phyloP scores from a whole-genome alignment of 805 yeast genomes.

The Candida taoyuanica region DNA sequence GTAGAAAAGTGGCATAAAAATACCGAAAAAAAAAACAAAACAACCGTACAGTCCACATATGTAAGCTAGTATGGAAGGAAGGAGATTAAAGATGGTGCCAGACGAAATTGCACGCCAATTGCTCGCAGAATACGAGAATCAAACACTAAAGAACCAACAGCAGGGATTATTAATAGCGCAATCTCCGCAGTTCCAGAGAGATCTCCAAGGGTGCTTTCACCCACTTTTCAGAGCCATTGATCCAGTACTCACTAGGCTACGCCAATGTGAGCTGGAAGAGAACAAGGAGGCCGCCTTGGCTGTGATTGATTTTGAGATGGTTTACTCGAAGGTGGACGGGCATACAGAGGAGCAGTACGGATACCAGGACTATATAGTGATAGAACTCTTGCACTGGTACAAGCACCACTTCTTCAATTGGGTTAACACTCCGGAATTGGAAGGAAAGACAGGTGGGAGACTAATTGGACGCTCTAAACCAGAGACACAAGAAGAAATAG shows the following conservation, averaged over 20 bases:
- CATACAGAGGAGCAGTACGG: conserved; percentile 27
- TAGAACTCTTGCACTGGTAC: conserved; percentile 61
- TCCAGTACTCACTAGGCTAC: neutral
- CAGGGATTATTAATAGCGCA: too few relatives aligned
- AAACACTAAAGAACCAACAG: too few relatives aligned
- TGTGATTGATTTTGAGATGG: conserved; percentile 51
- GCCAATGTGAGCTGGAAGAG: conserved; percentile 7
- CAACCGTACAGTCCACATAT: too few relatives aligned
- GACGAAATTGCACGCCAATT: too few relatives aligned
- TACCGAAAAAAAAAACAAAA: too few relatives aligned
- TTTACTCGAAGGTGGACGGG: conserved; percentile 37
- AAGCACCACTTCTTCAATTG: conserved; percentile 77
- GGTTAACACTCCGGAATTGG: conserved; percentile 74
- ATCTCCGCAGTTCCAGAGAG: too few relatives aligned
- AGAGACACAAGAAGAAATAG: conserved; percentile 35
- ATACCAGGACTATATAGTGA: conserved; percentile 54
- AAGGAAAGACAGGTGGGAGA: conserved; percentile 39
- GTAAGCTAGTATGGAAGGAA: too few relatives aligned
- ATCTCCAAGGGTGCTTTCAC: too few relatives aligned
- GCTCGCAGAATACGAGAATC: too few relatives aligned
- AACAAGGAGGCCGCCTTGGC: conserved; percentile 46
- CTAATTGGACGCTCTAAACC: conserved; percentile 39
- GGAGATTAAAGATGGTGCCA: too few relatives aligned
- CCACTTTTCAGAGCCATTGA: neutral
- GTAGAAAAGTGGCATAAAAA: neutral